phyloP scores from a whole-genome alignment of 768 basidiomycete genomes.

The Kondoa malvinella region DNA sequence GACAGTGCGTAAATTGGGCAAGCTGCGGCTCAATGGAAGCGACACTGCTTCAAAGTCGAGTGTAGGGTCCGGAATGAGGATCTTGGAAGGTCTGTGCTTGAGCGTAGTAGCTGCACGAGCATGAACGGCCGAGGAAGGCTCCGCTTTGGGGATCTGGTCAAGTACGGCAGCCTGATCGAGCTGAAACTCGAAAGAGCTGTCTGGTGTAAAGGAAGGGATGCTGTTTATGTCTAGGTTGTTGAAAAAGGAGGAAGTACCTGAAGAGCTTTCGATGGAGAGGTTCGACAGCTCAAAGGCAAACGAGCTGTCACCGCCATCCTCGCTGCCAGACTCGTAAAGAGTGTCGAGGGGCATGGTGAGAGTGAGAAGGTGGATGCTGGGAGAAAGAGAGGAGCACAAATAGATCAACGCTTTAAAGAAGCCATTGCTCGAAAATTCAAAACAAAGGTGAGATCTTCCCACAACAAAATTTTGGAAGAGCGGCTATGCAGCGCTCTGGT shows the following conservation, averaged over 20 bases:
- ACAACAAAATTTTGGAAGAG: not conserved
- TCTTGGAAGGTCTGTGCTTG: too few species aligned
- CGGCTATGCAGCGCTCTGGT: not conserved
- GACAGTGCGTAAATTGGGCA: too few species aligned
- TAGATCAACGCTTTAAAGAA: not conserved
- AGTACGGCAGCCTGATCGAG: not conserved
- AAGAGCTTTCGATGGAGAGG: not conserved
- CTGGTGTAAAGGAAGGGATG: not conserved
- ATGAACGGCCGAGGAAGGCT: not conserved
- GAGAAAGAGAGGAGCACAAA: not conserved
- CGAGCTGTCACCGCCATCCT: not conserved
- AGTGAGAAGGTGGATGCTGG: not conserved
- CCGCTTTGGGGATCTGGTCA: not conserved
- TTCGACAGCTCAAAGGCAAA: not conserved
- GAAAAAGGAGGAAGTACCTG: not conserved
- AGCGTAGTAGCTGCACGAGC: not conserved
- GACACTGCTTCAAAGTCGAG: too few species aligned
- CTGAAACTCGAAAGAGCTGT: not conserved
- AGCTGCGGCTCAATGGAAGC: too few species aligned
- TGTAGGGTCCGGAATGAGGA: too few species aligned
- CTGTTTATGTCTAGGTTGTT: not conserved
- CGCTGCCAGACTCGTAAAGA: not conserved
- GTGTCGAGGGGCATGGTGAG: not conserved
- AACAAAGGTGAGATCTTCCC: not conserved
- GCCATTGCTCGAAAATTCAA: not conserved